Base-by-base conservation (phyloP, 345 rosid species). In the Bretschneidera sinensis region DNA sequence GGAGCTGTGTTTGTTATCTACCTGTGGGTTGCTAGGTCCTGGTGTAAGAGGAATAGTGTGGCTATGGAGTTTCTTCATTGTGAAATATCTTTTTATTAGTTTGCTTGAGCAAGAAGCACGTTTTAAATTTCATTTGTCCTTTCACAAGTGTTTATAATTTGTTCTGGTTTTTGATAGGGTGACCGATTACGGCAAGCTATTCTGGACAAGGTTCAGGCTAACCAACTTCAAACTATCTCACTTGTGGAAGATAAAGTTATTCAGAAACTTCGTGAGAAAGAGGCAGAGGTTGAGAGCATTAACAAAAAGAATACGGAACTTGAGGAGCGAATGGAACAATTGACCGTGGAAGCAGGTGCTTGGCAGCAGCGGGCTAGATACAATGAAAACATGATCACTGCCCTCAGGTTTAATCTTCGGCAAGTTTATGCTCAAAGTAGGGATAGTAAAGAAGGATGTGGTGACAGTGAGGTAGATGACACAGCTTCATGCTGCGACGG, bases 401-500 rank as follows among this genome's bases (percentile, higher is more conserved):
- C 85, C 55, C 87, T 88, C 33, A 82, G 85, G 76, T 68, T 64
- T 54, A 83, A 88, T 69, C 96, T 91, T 21, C 87, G 88, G 55
- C 87, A 84, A 54, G 84, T 77, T 53, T 75, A 83, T 55, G 82
- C 83, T 62, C 79, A 81, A 63, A 82, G 85, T 24, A 79, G 80
- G 74, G 89, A 85, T 11, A 82, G 82, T 56, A 83, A 80, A 57
- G 96, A 91, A 74, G 98, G 92, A 43, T 86, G 95, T 21, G 98
- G 98, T 55, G 96, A 88, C 62, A 91, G 98, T 35, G 95, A 86
- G 83, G 87, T 88, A 47, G 88, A 88, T 55, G 95, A 86, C 61
- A 83, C 96, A 14, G 96, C 96, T 62, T 86, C 95, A 9, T 91
- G 95, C 75, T 88, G 82, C 77, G 78, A 84, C 31, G 91, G 82